These are phyloP conservation scores for Xylaria sp. DNA, from an alignment of 2,329 filamentous ascomycete genomes.

Conservation along the genomic window DNA sequence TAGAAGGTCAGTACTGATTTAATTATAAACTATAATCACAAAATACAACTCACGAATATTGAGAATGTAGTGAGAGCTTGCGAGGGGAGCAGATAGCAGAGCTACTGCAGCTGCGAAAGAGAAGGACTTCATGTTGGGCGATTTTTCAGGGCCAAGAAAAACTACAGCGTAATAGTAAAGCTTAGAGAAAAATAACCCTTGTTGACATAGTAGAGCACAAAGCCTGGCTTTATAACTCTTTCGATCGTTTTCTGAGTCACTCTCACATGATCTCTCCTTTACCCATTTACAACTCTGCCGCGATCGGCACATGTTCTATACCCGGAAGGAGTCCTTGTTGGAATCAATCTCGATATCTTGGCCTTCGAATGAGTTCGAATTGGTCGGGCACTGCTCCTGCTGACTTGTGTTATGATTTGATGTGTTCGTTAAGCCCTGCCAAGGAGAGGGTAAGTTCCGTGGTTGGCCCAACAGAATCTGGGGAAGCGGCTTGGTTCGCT, in stretches of 20 bases:
- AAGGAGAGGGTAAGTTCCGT: slow-evolving; percentile 15
- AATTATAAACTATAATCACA: background rate
- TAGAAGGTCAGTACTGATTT: background rate
- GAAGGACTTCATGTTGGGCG: slow-evolving; percentile 30
- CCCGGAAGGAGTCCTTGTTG: background rate
- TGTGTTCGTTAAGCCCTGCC: slow-evolving; percentile 28
- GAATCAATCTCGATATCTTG: slow-evolving; percentile 21
- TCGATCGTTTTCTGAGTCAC: background rate
- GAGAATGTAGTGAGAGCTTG: slow-evolving; percentile 44
- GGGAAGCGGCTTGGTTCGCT: slow-evolving; percentile 33
- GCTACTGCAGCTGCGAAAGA: slow-evolving; percentile 31
- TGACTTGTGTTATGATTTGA: slow-evolving; percentile 19
- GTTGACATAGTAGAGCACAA: slow-evolving; percentile 6
- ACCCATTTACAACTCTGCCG: background rate
- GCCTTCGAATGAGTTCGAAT: slow-evolving; percentile 9
- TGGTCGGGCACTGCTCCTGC: slow-evolving; percentile 5
- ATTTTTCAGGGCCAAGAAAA: background rate
- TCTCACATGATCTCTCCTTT: background rate
- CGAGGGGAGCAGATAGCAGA: slow-evolving; percentile 34
- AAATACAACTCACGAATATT: slow-evolving; percentile 37
- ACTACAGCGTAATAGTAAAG: background rate
- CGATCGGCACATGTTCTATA: background rate
- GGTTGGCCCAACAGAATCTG: slow-evolving; percentile 26
- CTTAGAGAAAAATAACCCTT: background rate
- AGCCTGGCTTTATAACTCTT: slow-evolving; percentile 22